Evolutionary conservation across 1,284 basidiomycete genomes (phyloP).

Genomic region (Apiotrichum gamsii): DNA sequence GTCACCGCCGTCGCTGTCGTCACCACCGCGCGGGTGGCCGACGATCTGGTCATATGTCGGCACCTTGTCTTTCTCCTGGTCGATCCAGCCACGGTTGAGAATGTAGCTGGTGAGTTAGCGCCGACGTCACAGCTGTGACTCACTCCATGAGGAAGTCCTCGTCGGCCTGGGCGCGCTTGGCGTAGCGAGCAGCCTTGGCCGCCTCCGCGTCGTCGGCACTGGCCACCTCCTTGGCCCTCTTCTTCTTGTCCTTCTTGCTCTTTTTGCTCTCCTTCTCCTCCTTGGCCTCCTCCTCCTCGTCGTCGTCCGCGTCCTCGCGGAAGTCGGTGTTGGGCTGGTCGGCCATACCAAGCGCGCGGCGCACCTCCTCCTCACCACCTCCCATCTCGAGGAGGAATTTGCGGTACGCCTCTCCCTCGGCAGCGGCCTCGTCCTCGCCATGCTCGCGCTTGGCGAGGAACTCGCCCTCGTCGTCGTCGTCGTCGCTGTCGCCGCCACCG

Average conservation of each 20-base stretch:
- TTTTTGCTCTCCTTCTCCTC: slow-evolving; percentile 59
- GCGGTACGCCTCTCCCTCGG: slow-evolving; percentile 70
- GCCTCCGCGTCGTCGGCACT: slow-evolving; percentile 41
- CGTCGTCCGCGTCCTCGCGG: slow-evolving; percentile 47
- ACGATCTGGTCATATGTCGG: slow-evolving; percentile 80
- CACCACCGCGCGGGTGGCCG: slow-evolving; percentile 13
- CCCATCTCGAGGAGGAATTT: slow-evolving; percentile 67
- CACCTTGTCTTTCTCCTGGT: slow-evolving; percentile 61
- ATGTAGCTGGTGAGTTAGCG: slow-evolving; percentile 66
- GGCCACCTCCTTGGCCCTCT: slow-evolving; percentile 23
- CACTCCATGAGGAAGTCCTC: slow-evolving; percentile 81
- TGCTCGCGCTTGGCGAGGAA: slow-evolving; percentile 53
- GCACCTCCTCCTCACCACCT: slow-evolving; percentile 66
- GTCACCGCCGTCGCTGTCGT: slow-evolving; percentile 35
- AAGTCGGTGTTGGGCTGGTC: slow-evolving; percentile 21
- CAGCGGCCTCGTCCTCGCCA: slow-evolving; percentile 69
- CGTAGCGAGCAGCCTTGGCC: slow-evolving; percentile 52
- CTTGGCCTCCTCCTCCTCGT: slow-evolving; percentile 51
- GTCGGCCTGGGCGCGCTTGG: slow-evolving; percentile 39
- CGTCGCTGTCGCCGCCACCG: slow-evolving; percentile 44
- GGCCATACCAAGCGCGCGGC: slow-evolving; percentile 50
- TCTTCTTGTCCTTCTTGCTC: slow-evolving; percentile 56
- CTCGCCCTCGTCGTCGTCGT: slow-evolving; percentile 56
- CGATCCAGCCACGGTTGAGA: slow-evolving; percentile 90
- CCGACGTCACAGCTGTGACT: slow-evolving; percentile 30